Conservation (phyloP, 805 yeast genomes). For the Candida stauntonica region DNA sequence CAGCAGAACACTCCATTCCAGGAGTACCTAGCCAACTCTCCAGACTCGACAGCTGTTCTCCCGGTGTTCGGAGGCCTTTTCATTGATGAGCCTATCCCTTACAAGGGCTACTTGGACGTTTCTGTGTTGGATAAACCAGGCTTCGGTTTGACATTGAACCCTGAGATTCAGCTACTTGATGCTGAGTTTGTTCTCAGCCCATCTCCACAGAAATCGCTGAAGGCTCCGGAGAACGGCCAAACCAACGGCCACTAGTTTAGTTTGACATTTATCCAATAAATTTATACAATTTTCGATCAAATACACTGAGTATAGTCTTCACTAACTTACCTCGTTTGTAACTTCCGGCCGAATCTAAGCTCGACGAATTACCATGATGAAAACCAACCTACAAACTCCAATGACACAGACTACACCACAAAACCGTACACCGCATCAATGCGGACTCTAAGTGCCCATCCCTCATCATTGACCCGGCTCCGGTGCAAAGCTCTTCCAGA, state of each 20-base stretch:
- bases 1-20: conserved; percentile 50
- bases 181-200: conserved; percentile 38
- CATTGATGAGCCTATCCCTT: conserved; percentile 44
- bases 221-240: conserved; percentile 3
- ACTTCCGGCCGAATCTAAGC: too few species aligned
- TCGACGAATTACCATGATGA: too few species aligned
- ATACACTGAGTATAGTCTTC: not conserved
- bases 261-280: not conserved
- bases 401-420: not conserved
- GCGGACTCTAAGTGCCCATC: too few species aligned
- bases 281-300: not conserved
- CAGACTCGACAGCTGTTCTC: conserved; percentile 39
- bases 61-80: conserved; percentile 47
- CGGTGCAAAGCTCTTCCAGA: not conserved
- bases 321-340: too few species aligned
- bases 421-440: too few species aligned
- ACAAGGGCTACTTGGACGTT: conserved; percentile 38
- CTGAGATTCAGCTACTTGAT: conserved; percentile 36
- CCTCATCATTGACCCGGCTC: too few species aligned
- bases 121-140: conserved; percentile 43
- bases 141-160: conserved; percentile 45
- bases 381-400: too few species aligned
- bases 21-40: conserved; percentile 47
- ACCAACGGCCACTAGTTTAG: not conserved
- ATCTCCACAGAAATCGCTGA: conserved; percentile 35